These are phyloP conservation scores for Trichoderma brevicompactum DNA, from an alignment of 2,329 filamentous ascomycete species.

Conservation along the genomic window DNA sequence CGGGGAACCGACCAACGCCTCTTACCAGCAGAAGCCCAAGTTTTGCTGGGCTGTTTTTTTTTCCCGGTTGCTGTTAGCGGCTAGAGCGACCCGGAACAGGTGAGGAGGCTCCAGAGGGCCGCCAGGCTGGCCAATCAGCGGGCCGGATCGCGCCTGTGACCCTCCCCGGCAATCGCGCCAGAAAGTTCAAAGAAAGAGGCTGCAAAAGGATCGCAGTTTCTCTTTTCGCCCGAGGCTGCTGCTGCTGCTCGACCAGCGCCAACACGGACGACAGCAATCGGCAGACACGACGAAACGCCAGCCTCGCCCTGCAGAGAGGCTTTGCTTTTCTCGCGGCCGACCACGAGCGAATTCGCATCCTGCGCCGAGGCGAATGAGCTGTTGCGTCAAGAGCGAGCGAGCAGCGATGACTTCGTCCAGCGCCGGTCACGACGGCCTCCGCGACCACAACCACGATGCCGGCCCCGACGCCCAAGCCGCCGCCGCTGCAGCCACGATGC, in stretches of 20 bases:
- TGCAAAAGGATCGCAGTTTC: conserved; percentile 29
- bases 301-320: conserved; percentile 8
- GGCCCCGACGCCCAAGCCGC: conserved; percentile 12
- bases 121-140: conserved; percentile 34
- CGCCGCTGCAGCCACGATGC: conserved; percentile 16
- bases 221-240: conserved; percentile 33
- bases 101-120: conserved; percentile 23
- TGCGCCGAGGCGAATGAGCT: conserved; percentile 57
- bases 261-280: conserved; percentile 3
- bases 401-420: conserved; percentile 66
- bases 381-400: conserved; percentile 48
- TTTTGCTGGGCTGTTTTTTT: conserved; percentile 22
- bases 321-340: conserved; percentile 2
- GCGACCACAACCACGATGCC: conserved; percentile 28
- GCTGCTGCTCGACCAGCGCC: conserved; percentile 13
- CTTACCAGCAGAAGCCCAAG: conserved; percentile 11
- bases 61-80: conserved; percentile 16
- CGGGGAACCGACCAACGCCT: conserved; percentile 24
- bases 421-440: conserved; percentile 44
- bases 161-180: conserved; percentile 31
- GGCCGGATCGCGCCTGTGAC: conserved; percentile 31
- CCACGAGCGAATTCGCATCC: conserved; percentile 18
- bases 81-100: conserved; percentile 27
- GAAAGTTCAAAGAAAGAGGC: conserved; percentile 28
- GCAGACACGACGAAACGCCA: not conserved